These are phyloP conservation scores for Arxiozyma bovina DNA, from an alignment of 1,139 yeast genomes.

Conservation along the genomic window DNA sequence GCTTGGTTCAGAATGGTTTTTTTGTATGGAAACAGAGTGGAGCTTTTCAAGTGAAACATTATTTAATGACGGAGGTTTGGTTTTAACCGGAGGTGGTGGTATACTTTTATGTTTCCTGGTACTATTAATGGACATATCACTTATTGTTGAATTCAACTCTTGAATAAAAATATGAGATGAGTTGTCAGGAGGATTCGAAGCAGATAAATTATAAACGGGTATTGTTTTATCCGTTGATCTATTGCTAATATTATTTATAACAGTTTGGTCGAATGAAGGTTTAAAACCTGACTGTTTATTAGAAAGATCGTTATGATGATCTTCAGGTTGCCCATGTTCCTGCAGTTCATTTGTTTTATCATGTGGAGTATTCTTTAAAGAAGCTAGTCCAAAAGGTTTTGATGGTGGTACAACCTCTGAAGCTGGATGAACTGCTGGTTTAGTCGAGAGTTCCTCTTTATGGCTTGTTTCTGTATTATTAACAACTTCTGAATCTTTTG, in stretches of 20 bases:
- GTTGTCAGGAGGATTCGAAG: not conserved
- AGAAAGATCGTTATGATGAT: not conserved
- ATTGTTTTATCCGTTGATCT: not conserved
- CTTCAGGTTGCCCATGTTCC: not conserved
- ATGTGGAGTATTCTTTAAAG: not conserved
- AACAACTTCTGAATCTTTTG: not conserved
- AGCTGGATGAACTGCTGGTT: not conserved
- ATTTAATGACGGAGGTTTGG: conserved; percentile 7
- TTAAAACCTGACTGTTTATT: not conserved
- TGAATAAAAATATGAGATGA: not conserved
- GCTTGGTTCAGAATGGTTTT: not conserved
- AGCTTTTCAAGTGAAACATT: not conserved
- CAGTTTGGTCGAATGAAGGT: not conserved
- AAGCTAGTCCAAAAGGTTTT: conserved; percentile 9
- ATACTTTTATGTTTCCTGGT: not conserved
- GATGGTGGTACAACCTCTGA: conserved; percentile 21
- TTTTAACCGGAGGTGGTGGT: conserved; percentile 5
- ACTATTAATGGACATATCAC: not conserved
- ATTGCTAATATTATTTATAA: not conserved
- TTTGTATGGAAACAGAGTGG: not conserved
- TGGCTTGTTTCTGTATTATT: not conserved
- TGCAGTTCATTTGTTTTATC: not conserved
- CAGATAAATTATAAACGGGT: not conserved
- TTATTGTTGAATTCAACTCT: not conserved
- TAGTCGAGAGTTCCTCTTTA: not conserved